phyloP scores from a whole-genome alignment of 2,329 filamentous ascomycete species.

The Colletotrichum sp. region DNA sequence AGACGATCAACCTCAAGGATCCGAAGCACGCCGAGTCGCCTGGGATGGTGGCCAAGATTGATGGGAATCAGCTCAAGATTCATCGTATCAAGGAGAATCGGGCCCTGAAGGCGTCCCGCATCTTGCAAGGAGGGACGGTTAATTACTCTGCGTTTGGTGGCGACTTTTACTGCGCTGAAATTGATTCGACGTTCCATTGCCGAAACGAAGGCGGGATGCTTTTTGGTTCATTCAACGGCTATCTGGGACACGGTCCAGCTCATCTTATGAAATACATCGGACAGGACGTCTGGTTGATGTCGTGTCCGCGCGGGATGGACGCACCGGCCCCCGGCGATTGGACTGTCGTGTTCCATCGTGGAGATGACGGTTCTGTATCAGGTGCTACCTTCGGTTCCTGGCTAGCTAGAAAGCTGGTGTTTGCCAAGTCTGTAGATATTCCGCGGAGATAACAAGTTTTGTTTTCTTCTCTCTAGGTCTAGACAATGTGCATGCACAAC shows the following conservation, averaged over 20 bases:
- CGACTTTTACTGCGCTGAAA: conserved; percentile 37
- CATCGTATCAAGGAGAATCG: conserved; percentile 28
- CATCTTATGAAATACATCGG: conserved; percentile 42
- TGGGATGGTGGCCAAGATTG: conserved; percentile 30
- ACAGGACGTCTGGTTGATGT: conserved; percentile 41
- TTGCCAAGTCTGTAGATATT: not conserved
- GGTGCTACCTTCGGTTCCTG: conserved; percentile 43
- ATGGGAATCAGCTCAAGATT: conserved; percentile 32
- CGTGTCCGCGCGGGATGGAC: conserved; percentile 44
- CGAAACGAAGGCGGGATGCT: conserved; percentile 37
- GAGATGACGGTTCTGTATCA: conserved; percentile 26
- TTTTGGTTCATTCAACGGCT: conserved; percentile 48
- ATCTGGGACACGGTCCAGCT: conserved; percentile 40
- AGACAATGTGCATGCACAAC: not conserved
- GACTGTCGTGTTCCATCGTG: conserved; percentile 41
- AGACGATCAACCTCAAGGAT: conserved; percentile 27
- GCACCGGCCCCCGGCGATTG: conserved; percentile 45
- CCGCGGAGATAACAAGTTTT: not conserved
- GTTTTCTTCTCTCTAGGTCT: not conserved
- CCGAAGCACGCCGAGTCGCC: conserved; percentile 25
- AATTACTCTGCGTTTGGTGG: conserved; percentile 35
- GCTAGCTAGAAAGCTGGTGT: conserved; percentile 36
- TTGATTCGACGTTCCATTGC: conserved; percentile 40
- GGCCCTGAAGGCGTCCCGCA: not conserved
- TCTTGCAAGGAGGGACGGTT: not conserved